Percentiles rank a stretch among this genome's conserved stretches.
phyloP scores from a whole-genome alignment of 2,329 filamentous ascomycete species.

The Zymoseptoria tritici region DNA sequence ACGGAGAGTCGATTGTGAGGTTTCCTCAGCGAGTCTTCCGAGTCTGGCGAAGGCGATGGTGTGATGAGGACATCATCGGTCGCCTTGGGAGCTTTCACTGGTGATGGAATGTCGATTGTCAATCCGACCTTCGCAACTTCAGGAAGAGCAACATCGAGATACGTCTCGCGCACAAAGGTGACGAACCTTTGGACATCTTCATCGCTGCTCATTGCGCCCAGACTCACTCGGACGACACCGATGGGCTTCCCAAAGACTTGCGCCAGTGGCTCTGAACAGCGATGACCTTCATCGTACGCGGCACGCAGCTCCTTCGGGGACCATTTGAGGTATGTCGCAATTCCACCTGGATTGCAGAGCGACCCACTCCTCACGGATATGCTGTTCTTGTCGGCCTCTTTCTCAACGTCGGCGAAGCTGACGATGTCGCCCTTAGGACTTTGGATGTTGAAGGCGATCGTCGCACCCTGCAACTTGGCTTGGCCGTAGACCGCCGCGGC shows the following conservation, averaged over 20 bases:
- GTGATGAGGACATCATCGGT: not conserved
- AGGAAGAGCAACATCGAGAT: slow-evolving; percentile 12
- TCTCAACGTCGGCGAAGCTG: slow-evolving; percentile 75
- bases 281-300: slow-evolving; percentile 74
- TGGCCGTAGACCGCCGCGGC: slow-evolving; percentile 35
- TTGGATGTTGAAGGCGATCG: slow-evolving; percentile 73
- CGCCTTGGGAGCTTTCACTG: not conserved
- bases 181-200: slow-evolving; percentile 66
- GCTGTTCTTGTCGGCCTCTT: slow-evolving; percentile 64
- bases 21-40: not conserved
- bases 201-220: slow-evolving; percentile 79
- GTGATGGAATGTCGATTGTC: not conserved
- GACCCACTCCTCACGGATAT: slow-evolving; percentile 81
- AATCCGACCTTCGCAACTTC: not conserved
- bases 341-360: slow-evolving; percentile 82
- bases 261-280: slow-evolving; percentile 75
- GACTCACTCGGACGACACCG: slow-evolving; percentile 72
- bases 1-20: not conserved
- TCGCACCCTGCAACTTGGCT: slow-evolving; percentile 54
- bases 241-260: slow-evolving; percentile 78
- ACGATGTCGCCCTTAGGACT: slow-evolving; percentile 64
- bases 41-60: not conserved
- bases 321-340: slow-evolving; percentile 62
- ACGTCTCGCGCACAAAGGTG: slow-evolving; percentile 18
- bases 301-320: slow-evolving; percentile 70